These are phyloP conservation scores for Venustampulla echinocandica DNA, from an alignment of 495 filamentous ascomycete species.

Conservation along the genomic window DNA sequence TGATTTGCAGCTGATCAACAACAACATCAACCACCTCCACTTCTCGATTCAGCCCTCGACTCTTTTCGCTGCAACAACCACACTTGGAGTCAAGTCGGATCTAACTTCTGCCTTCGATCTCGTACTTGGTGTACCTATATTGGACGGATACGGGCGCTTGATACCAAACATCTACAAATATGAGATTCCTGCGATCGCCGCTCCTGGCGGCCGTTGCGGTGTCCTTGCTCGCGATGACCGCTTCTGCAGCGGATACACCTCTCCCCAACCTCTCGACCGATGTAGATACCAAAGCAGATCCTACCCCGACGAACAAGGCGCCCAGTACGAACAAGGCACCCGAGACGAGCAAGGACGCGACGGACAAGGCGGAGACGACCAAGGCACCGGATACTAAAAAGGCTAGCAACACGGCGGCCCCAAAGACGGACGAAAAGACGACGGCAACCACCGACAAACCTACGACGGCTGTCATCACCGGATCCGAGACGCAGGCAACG, in stretches of 20 bases:
- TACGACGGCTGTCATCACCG: slow-evolving; percentile 23
- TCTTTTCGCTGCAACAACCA: too few relatives aligned
- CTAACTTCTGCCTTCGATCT: too few relatives aligned
- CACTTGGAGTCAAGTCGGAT: too few relatives aligned
- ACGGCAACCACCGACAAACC: slow-evolving; percentile 22
- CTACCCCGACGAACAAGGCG: neutral
- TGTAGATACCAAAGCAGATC: neutral
- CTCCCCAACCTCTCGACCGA: slow-evolving; percentile 9
- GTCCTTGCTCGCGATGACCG: slow-evolving; percentile 6
- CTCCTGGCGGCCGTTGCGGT: slow-evolving; percentile 5
- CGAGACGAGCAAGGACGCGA: neutral
- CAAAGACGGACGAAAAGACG: neutral
- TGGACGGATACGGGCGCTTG: too few relatives aligned
- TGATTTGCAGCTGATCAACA: too few relatives aligned
- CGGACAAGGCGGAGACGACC: neutral
- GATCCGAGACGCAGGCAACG: slow-evolving; percentile 19
- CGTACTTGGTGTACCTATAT: too few relatives aligned
- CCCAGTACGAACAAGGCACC: neutral
- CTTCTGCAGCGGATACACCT: neutral
- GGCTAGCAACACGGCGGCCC: neutral
- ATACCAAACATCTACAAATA: too few relatives aligned
- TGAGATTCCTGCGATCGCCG: slow-evolving; percentile 9
- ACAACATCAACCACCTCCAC: too few relatives aligned
- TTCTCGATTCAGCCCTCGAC: too few relatives aligned
- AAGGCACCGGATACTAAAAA: neutral